Evolutionary conservation across 192 early-diverging fungal species (phyloP).

Genomic region (Lobulomyces angularis): DNA sequence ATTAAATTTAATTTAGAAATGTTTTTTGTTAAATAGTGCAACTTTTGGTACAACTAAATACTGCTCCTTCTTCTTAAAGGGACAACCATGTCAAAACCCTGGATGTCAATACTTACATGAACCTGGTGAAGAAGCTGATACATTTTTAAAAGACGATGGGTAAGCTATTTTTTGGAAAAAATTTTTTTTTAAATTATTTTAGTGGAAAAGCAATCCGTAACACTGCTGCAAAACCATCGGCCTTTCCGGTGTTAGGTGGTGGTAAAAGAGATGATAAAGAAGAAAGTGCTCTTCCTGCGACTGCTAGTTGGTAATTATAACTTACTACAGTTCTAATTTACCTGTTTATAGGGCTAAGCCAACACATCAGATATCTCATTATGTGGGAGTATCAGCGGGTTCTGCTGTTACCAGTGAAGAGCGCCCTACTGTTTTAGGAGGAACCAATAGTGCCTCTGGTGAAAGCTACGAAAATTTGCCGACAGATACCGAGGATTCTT

Average conservation of each 20-base stretch:
- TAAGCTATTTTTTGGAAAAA: neutral
- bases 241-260: slow-evolving; percentile 1
- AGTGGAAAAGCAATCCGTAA: neutral
- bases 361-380: no score
- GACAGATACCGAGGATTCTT: no score
- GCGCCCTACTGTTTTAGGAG: no score
- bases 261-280: slow-evolving; percentile 1
- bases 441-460: no score
- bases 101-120: slow-evolving; percentile 94
- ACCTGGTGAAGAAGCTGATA: slow-evolving; percentile 77
- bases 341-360: no score
- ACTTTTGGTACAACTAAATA: slow-evolving; percentile 98
- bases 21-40: slow-evolving; percentile 47
- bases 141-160: slow-evolving; percentile 75
- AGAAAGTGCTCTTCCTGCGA: slow-evolving; percentile 4
- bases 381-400: no score
- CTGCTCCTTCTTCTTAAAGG: slow-evolving; percentile 88
- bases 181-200: neutral
- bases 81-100: slow-evolving; percentile 81
- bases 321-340: neutral
- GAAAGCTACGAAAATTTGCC: no score
- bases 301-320: slow-evolving; percentile 2
- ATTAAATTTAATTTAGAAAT: neutral
- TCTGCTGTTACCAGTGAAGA: no score
- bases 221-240: neutral